These are phyloP conservation scores for Nematodospora valgi DNA, from an alignment of 805 yeast species.

Conservation along the genomic window DNA sequence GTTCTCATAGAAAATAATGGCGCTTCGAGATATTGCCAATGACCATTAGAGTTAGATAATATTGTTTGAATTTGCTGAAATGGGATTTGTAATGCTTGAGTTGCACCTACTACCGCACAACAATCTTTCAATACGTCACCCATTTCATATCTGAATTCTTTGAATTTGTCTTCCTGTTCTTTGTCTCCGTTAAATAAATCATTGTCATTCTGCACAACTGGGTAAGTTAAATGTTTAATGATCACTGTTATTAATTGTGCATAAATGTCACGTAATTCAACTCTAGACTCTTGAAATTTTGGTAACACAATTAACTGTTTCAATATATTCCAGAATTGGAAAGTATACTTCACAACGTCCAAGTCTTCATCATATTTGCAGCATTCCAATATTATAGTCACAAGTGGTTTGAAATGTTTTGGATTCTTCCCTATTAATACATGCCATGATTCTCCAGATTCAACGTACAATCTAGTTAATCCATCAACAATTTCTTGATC, in stretches of 20 bases:
- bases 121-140: constrained; percentile 98
- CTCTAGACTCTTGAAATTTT: constrained; percentile 51
- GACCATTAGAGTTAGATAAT: constrained; percentile 20
- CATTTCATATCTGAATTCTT: constrained; percentile 92
- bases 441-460: constrained; percentile 96
- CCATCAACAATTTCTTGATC: constrained; percentile 68
- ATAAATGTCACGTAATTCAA: constrained; percentile 52
- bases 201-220: constrained; percentile 33
- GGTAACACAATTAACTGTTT: constrained; percentile 67
- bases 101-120: constrained; percentile 83
- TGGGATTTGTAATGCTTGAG: constrained; percentile 67
- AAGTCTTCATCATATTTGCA: constrained; percentile 76
- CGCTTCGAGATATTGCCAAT: constrained; percentile 89
- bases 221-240: constrained; percentile 72
- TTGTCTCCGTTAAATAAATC: constrained; percentile 58
- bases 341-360: constrained; percentile 86
- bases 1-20: constrained; percentile 85
- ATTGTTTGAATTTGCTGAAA: constrained; percentile 52
- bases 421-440: constrained; percentile 76
- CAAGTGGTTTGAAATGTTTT: constrained; percentile 63
- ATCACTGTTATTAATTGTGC: constrained; percentile 57
- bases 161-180: constrained; percentile 88
- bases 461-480: constrained; percentile 74
- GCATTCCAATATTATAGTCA: constrained; percentile 66
- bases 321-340: constrained; percentile 85